Percentiles rank a stretch among this genome's conserved stretches.
These are phyloP conservation scores for Pichia sp. DNA, from an alignment of 1,139 yeast species.

Conservation along the genomic window DNA sequence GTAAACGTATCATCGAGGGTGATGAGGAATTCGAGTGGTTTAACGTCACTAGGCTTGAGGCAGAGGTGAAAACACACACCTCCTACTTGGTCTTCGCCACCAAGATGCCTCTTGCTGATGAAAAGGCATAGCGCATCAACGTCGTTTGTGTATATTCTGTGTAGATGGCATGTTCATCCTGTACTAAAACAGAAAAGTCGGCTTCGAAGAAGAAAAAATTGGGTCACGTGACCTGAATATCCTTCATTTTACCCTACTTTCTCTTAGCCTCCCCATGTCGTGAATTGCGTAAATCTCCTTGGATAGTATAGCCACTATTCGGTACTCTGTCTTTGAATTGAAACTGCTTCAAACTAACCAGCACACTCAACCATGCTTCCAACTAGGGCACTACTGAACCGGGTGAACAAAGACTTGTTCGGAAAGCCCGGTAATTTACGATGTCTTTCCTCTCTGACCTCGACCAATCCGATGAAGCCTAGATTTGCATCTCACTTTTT, in stretches of 20 bases:
- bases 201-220: too few species aligned
- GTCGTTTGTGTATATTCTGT: too few species aligned
- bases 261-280: too few species aligned
- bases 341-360: too few species aligned
- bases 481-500: not conserved
- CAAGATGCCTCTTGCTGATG: conserved; percentile 29
- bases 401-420: not conserved
- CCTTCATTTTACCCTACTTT: too few species aligned
- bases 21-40: conserved; percentile 77
- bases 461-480: not conserved
- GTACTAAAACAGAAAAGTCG: too few species aligned
- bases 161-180: too few species aligned
- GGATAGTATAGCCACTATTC: too few species aligned
- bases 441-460: not conserved
- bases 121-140: not conserved
- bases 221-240: too few species aligned
- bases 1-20: conserved; percentile 77
- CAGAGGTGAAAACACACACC: conserved; percentile 89
- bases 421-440: not conserved
- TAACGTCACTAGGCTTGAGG: conserved; percentile 74
- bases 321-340: too few species aligned
- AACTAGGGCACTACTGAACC: not conserved
- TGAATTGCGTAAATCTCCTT: too few species aligned
- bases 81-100: conserved; percentile 90
- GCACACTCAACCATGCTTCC: not conserved